phyloP scores from a whole-genome alignment of 768 basidiomycete species.

The Gloeostereum incarnatum region DNA sequence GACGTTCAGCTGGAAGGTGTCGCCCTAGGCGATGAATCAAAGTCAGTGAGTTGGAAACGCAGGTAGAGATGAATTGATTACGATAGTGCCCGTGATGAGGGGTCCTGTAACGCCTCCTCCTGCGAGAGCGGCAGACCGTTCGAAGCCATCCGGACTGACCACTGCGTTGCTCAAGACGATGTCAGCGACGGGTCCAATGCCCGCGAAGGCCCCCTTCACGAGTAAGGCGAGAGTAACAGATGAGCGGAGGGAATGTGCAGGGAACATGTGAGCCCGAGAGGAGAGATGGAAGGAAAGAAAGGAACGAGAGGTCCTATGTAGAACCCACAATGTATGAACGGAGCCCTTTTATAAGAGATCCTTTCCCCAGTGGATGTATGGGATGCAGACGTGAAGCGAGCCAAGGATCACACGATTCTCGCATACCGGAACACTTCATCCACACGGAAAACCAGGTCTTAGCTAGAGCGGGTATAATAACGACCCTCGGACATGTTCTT shows the following conservation, averaged over 20 bases:
- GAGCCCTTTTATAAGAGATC: too few relatives aligned
- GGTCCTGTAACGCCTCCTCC: slow-evolving; percentile 5
- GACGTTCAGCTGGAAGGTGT: slow-evolving; percentile 31
- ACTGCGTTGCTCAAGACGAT: background rate
- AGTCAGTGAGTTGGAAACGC: background rate
- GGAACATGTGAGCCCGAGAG: too few relatives aligned
- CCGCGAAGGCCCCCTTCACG: background rate
- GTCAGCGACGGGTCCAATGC: slow-evolving; percentile 4
- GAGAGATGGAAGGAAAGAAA: too few relatives aligned
- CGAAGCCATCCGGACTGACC: background rate
- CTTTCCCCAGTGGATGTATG: too few relatives aligned
- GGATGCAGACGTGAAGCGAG: too few relatives aligned
- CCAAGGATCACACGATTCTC: too few relatives aligned
- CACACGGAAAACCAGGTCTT: too few relatives aligned
- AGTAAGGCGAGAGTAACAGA: background rate
- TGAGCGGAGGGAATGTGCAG: background rate
- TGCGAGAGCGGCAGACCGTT: background rate
- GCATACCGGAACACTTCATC: too few relatives aligned
- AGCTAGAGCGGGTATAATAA: too few relatives aligned
- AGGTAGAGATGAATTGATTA: background rate
- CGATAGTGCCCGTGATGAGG: slow-evolving; percentile 1
- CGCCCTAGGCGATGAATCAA: slow-evolving; percentile 21
- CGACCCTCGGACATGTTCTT: too few relatives aligned
- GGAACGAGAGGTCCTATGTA: too few relatives aligned
- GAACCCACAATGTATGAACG: too few relatives aligned